Evolutionary conservation across 345 rosid species (phyloP).

Genomic region (Raphanus sativus): DNA sequence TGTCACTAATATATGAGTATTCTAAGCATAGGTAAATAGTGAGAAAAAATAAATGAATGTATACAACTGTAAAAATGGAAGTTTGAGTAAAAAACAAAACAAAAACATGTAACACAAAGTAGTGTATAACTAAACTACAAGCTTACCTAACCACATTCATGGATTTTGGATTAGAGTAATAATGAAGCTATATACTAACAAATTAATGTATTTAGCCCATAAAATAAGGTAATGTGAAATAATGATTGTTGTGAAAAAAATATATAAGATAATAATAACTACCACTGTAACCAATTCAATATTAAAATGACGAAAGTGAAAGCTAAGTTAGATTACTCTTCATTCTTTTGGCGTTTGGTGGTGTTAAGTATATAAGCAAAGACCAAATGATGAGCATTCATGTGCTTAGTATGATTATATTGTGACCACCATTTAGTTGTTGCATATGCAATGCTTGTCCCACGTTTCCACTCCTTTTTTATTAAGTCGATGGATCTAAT

Average conservation of each 20-base stretch:
- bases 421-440: conserved; percentile 27
- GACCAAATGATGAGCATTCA: conserved; percentile 41
- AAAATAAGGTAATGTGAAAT: not conserved
- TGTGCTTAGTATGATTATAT: conserved; percentile 37
- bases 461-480: conserved; percentile 10
- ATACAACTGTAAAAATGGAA: not conserved
- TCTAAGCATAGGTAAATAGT: not conserved
- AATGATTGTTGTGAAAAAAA: not conserved
- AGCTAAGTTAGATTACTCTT: conserved; percentile 10
- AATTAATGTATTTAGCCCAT: conserved; percentile 6
- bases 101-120: not conserved
- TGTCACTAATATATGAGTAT: not conserved
- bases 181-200: conserved; percentile 7
- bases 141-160: conserved; percentile 5
- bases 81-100: not conserved
- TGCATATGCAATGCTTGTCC: conserved; percentile 30
- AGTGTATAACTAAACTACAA: not conserved
- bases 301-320: conserved; percentile 26
- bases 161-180: conserved; percentile 11
- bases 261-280: conserved; percentile 2
- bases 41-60: not conserved
- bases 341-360: conserved; percentile 28
- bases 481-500: not conserved
- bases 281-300: not conserved
- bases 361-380: conserved; percentile 31